Base-by-base conservation (phyloP, 805 yeast species). In the Lipomyces yamanashiensis region DNA sequence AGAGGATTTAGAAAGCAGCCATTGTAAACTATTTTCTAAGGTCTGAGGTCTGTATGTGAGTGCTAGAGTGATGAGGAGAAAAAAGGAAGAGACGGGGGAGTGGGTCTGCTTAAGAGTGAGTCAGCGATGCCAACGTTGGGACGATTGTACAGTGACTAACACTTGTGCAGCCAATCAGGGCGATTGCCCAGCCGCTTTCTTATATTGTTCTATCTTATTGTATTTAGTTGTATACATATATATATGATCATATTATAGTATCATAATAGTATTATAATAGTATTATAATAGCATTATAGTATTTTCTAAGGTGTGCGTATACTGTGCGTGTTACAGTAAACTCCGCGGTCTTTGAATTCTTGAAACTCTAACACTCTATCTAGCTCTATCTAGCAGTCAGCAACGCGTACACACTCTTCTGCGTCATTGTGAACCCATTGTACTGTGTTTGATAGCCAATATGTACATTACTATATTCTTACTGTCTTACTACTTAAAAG, bases 161-260 rank as follows among this genome's bases (percentile, higher is more conserved):
- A 57, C 61, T 50, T 52, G 13, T 19, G 43, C 60, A 58, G 61
- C 64, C 64, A 61, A 61, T 55, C 60, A 56, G 52, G 12, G 47
- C 21, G 34, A n/a, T 44, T 33, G 12, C n/a, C 13, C 45, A 2
- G 44, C 55, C 6, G 55, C 55, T 36, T 28, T 28, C 28, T 28
- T 28, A 28, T 5, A 28, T 28, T 28, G 28, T 28, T 28, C 5
- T 28, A 28, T 28, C 28, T 5, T 28, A 28, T 28, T 28, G 28
- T 28, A 28, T 28, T 28, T 28, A 28, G 5, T 5, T 28, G 5
- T 28, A 28, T 28, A 52, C 55, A 39, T 17, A 52, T 28, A 28
- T 28, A 28, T 28, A 3, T 28, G 28, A 28, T 28, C 5, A 28
- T 28, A 28, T 28, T 28, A 28, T 28, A 28, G 5, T 28, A 28